A percentile compares a stretch with the other conserved stretches of the same genome.
phyloP scores from a whole-genome alignment of 371 early-diverging fungal genomes.

The Mucor mucedo region DNA sequence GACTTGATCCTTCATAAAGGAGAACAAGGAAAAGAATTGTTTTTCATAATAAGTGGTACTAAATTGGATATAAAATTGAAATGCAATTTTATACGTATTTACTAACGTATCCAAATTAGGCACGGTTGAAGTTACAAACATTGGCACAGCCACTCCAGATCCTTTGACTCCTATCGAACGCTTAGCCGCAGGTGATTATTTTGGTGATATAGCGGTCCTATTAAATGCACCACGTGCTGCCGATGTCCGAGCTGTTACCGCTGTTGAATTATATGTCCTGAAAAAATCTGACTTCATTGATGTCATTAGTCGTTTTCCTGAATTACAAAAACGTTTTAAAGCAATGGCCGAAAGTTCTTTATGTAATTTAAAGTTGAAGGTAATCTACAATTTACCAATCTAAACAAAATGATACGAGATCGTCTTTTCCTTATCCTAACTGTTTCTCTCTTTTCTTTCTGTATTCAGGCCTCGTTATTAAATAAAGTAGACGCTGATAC shows the following conservation, averaged over 20 bases:
- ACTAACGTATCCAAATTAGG: slow-evolving; percentile 20
- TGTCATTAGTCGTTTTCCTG: slow-evolving; percentile 54
- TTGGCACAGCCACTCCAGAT: slow-evolving; percentile 10
- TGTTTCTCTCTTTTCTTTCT: background rate
- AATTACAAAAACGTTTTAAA: slow-evolving; percentile 34
- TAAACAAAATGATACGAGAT: background rate
- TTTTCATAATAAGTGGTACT: slow-evolving; percentile 79
- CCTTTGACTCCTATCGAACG: slow-evolving; percentile 25
- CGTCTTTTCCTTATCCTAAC: background rate
- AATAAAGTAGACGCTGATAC: background rate
- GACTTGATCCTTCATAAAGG: slow-evolving; percentile 65
- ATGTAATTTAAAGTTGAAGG: slow-evolving; percentile 29
- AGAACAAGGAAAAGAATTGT: slow-evolving; percentile 78
- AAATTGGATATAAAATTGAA: background rate
- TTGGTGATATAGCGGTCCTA: slow-evolving; percentile 82
- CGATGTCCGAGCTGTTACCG: slow-evolving; percentile 69
- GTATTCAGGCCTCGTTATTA: slow-evolving; percentile 9
- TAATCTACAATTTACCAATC: slow-evolving; percentile 5
- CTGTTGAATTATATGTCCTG: slow-evolving; percentile 58
- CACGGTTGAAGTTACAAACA: slow-evolving; percentile 38
- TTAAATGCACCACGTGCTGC: slow-evolving; percentile 83
- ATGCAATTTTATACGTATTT: background rate
- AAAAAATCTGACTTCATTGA: slow-evolving; percentile 49
- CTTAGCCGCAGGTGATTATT: slow-evolving; percentile 62
- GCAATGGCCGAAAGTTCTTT: slow-evolving; percentile 34